Evolutionary conservation across 306 rosid species (phyloP).

Genomic region (Cucurbita ficifolia): DNA sequence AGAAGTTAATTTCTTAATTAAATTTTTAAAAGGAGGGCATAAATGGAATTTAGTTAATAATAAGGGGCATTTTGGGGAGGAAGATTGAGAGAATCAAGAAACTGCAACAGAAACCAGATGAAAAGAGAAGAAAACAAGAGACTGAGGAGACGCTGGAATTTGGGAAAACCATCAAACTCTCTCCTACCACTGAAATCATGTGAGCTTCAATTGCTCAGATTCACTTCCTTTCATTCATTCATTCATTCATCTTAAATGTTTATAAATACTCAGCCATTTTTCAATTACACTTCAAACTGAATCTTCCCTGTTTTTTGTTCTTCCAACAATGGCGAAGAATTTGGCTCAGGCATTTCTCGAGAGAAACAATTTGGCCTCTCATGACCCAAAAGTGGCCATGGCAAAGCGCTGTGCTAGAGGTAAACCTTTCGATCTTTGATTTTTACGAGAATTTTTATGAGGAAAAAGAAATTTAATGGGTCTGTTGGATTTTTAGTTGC

Average conservation of each 20-base stretch:
- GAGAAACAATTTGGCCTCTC: conserved; percentile 21
- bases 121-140: neutral
- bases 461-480: neutral
- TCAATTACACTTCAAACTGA: neutral
- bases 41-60: neutral
- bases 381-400: conserved; percentile 73
- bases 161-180: conserved; percentile 5
- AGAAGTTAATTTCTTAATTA: too few species aligned
- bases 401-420: conserved; percentile 73
- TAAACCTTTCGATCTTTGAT: conserved; percentile 3
- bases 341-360: conserved; percentile 43
- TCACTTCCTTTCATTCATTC: neutral
- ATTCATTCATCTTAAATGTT: neutral
- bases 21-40: neutral
- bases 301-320: neutral
- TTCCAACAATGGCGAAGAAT: conserved; percentile 41
- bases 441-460: neutral
- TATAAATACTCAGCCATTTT: neutral
- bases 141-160: neutral
- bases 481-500: neutral
- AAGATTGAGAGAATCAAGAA: neutral
- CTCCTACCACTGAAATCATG: neutral
- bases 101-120: conserved; percentile 4
- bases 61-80: neutral
- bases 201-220: neutral